A percentile compares a stretch with the other conserved stretches of the same genome.
Evolutionary conservation across 352 stramenopile genomes (phyloP).

Genomic region (Aphanomyces euteiches): DNA sequence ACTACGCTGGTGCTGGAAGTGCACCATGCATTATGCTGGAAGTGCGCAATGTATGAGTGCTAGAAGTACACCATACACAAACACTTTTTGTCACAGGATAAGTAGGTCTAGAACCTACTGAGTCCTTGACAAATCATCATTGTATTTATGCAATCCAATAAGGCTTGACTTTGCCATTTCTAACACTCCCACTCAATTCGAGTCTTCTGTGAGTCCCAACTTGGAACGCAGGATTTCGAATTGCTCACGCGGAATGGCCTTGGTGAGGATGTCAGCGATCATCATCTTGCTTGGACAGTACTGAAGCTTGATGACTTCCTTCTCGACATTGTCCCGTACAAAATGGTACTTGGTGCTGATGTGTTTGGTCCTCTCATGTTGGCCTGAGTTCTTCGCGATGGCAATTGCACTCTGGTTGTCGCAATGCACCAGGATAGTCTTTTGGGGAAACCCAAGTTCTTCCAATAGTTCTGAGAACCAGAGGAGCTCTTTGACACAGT

Average conservation of each 20-base stretch:
- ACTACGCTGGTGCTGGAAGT: too few relatives aligned
- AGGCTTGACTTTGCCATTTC: not conserved
- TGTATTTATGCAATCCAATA: too few relatives aligned
- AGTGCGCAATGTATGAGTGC: too few relatives aligned
- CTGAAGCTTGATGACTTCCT: not conserved
- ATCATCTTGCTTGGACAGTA: conserved; percentile 1
- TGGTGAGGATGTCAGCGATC: conserved; percentile 1
- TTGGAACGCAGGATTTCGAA: conserved; percentile 5
- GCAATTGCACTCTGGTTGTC: conserved; percentile 4
- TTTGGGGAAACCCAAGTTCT: not conserved
- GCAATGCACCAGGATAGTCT: not conserved
- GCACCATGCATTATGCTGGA: too few relatives aligned
- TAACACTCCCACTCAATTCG: conserved; percentile 12
- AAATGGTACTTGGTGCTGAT: conserved; percentile 10
- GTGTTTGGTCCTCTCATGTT: conserved; percentile 1
- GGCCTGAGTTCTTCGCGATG: not conserved
- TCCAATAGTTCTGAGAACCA: too few relatives aligned
- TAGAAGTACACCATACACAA: too few relatives aligned
- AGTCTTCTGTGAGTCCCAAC: not conserved
- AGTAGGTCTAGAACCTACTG: too few relatives aligned
- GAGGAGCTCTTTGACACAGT: not conserved
- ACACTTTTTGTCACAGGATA: too few relatives aligned
- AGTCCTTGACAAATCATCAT: too few relatives aligned
- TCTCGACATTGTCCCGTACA: conserved; percentile 1
- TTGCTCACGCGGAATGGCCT: conserved; percentile 8